Base-by-base conservation (phyloP, 129 eudicot genomes). In the Daucus carota region DNA sequence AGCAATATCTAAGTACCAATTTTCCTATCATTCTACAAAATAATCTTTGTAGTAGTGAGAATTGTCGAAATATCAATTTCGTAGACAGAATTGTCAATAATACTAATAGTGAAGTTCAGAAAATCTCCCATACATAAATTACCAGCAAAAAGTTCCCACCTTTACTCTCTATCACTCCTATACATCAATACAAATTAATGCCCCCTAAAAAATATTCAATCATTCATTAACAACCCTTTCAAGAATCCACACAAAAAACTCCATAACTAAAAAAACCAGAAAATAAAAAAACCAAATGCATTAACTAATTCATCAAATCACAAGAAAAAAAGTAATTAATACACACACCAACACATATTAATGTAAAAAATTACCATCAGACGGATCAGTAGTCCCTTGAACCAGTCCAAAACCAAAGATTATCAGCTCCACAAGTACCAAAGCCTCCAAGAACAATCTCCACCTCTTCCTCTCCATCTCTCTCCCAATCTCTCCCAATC, bases 371-470 rank as follows among this genome's bases (percentile, higher is more conserved):
- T 40, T 83, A 92, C 92, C 87, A 50, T 89, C 97, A 72, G 78
- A 78, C 45, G 90, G 88, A 85, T 91, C 94, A 85, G 97, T 91
- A 44, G 88, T 83, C 78, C 84, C 80, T 45, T 75, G 70, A 65
- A 86, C 88, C 45, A 69, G 69, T 52, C 65, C 67, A 26, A 72
- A 75, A 80, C 68, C 22, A 75, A 80, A 81, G 74, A 91, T 69
- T 84, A 74, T 38, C 65, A 78, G 46, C n/a, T 60, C 77, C 69
- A 67, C 77, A 24, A 86, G 75, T 22, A 80, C 43, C 77, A 50
- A 78, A 45, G 82, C 22, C 75, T 31, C 73, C 46, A 33, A 48
- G 41, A 32, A 48, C 22, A 42, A 24, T 22, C 75, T 46, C 73
- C 34, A 24, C 22, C 70, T 60, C 36, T 67, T 72, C 54, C 33